A percentile compares a stretch with the other conserved stretches of the same genome.
These are phyloP conservation scores for Clavaria fumosa DNA, from an alignment of 768 basidiomycete genomes.

Conservation along the genomic window DNA sequence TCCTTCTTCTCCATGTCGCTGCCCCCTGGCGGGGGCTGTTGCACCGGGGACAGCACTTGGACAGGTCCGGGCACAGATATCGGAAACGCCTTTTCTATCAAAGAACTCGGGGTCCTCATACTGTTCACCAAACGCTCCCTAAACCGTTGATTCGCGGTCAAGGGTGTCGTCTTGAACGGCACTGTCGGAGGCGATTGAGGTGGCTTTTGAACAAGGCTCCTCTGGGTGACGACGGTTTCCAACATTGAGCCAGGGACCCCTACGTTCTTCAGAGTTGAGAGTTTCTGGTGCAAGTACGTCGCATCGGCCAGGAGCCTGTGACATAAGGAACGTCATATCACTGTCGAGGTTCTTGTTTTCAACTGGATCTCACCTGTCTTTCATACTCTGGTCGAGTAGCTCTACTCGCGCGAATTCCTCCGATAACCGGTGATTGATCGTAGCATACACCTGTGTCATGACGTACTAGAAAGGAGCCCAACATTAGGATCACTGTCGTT, in stretches of 20 bases:
- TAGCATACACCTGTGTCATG: constrained; percentile 89
- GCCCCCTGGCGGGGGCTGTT: constrained; percentile 1
- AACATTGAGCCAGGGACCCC: constrained; percentile 62
- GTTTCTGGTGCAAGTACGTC: constrained; percentile 57
- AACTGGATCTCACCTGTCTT: constrained; percentile 45
- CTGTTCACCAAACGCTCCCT: constrained; percentile 30
- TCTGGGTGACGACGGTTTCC: constrained; percentile 75
- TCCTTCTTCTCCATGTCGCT: constrained; percentile 4
- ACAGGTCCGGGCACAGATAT: constrained; percentile 10
- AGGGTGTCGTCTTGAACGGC: constrained; percentile 13
- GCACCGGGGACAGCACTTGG: not conserved
- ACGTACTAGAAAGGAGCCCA: constrained; percentile 53
- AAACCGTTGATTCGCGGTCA: constrained; percentile 31
- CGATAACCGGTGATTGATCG: constrained; percentile 79
- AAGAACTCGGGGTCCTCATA: no score
- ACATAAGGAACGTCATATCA: not conserved
- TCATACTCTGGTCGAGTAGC: constrained; percentile 69
- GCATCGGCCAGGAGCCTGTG: constrained; percentile 69
- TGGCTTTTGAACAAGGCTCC: constrained; percentile 25
- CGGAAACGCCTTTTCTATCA: constrained; percentile 23
- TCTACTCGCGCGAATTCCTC: constrained; percentile 79
- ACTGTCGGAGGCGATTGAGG: constrained; percentile 9
- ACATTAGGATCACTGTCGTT: constrained; percentile 8
- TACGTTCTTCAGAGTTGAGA: constrained; percentile 61
- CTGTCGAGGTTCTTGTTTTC: not conserved